A percentile compares a stretch with the other conserved stretches of the same genome.
These are phyloP conservation scores for Argentina anserina DNA, from an alignment of 306 rosid species.

Conservation along the genomic window DNA sequence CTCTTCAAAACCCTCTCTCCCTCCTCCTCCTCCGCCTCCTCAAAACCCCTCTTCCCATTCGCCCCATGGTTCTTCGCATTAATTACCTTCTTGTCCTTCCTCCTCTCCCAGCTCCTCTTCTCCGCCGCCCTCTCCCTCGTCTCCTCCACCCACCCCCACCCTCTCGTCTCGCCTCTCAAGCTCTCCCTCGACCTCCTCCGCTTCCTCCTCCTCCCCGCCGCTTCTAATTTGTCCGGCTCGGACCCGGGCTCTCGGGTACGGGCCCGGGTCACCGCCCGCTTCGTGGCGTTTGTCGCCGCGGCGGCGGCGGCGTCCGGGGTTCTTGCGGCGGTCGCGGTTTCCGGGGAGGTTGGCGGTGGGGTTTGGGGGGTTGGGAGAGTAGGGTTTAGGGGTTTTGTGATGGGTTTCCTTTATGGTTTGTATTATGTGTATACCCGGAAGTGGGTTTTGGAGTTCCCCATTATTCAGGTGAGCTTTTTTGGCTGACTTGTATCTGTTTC, in stretches of 20 bases:
- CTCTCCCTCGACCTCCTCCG: conserved; percentile 41
- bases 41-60: background rate
- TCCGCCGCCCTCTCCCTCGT: conserved; percentile 58
- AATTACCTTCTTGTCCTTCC: conserved; percentile 50
- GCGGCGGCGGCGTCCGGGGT: conserved; percentile 37
- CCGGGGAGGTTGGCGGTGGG: conserved; percentile 31
- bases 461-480: conserved; percentile 61
- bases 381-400: conserved; percentile 52
- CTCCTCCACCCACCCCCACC: conserved; percentile 48
- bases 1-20: conserved; percentile 41
- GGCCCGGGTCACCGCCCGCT: conserved; percentile 38
- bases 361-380: conserved; percentile 38
- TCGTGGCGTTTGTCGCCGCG: conserved; percentile 37
- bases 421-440: conserved; percentile 61
- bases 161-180: conserved; percentile 34
- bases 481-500: background rate
- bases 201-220: conserved; percentile 41
- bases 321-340: conserved; percentile 47
- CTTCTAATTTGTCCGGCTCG: conserved; percentile 13
- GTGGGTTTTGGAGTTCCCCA: conserved; percentile 84
- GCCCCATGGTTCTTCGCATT: conserved; percentile 32
- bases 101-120: conserved; percentile 61
- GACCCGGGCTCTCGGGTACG: conserved; percentile 36
- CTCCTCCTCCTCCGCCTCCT: background rate
- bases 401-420: conserved; percentile 62